Base-by-base conservation (phyloP, 176 grass and related monocot genomes). In the Raddia guianensis region DNA sequence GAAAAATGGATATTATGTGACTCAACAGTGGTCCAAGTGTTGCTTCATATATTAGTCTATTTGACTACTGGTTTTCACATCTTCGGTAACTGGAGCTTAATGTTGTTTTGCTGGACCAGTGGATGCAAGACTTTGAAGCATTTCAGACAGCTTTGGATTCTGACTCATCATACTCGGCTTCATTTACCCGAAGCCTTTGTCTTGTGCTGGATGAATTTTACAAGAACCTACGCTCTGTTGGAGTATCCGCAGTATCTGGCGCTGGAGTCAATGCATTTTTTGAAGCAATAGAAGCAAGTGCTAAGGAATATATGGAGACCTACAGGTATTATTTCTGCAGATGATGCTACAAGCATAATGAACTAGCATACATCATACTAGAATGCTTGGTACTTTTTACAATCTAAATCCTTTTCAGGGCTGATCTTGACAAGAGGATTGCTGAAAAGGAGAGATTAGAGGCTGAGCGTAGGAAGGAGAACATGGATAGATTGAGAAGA, bases 81-180 rank as follows among this genome's bases (percentile, higher is more conserved):
- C 43, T 84, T 84, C 14, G 27, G 13, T 81, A 32, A 75, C 32
- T 67, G 47, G 76, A 74, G 43, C 7, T 44, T 86, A 67, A 69
- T 72, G 12, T 73, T 76, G 12, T 77, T 77, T 45, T 85, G 16
- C 79, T 86, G 34, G 11, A 87, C 16, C 88, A 98, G 96, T 99
- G 96, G 92, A 99, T 95, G 92, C 77, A 95, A 87, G 96, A 99
- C 88, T 95, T 98, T 77, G 88, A 99, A 46, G 88, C 90, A 2
- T 99, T 95, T 91, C 96, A 95, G 87, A 78, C 75, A 43, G 86
- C 96, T 53, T 71, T 99, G 73, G 90, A 99, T 9, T 86, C 90
- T 3, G 96, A 99, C 79, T 86, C 89, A 69, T 95, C 96, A 18
- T 95, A 93, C 74, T 72, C 93, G 2, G 89, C 92, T 79, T 88